Evolutionary conservation across 2,329 filamentous ascomycete genomes (phyloP).

Genomic region (Drechslera avenae): DNA sequence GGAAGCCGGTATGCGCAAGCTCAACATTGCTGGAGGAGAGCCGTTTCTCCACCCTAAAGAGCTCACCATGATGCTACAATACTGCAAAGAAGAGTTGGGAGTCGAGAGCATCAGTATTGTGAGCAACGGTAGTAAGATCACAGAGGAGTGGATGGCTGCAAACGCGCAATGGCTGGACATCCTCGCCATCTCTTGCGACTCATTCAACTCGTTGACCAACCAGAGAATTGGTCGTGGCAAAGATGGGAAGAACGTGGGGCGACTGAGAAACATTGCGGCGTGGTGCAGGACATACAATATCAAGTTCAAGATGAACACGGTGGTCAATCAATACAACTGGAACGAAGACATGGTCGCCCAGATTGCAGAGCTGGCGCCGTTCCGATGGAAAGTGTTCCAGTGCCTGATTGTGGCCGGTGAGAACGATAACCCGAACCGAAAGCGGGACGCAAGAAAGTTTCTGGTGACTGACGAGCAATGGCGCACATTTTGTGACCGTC

Average conservation of each 20-base stretch:
- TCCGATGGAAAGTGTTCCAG: slow-evolving; percentile 11
- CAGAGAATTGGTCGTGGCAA: slow-evolving; percentile 6
- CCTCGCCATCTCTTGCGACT: slow-evolving; percentile 8
- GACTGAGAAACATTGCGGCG: background rate
- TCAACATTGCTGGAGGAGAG: slow-evolving; percentile 8
- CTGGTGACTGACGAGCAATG: slow-evolving; percentile 3
- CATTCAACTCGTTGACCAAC: slow-evolving; percentile 6
- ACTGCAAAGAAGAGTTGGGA: slow-evolving; percentile 5
- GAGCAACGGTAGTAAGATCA: slow-evolving; percentile 6
- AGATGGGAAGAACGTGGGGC: background rate
- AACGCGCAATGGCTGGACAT: slow-evolving; percentile 4
- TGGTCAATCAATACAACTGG: slow-evolving; percentile 6
- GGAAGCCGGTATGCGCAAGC: slow-evolving; percentile 10
- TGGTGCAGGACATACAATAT: slow-evolving; percentile 2
- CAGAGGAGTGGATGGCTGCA: slow-evolving; percentile 1
- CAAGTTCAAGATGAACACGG: slow-evolving; percentile 11
- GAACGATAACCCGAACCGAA: slow-evolving; percentile 1
- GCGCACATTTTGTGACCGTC: slow-evolving; percentile 1
- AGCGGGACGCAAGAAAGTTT: slow-evolving; percentile 6
- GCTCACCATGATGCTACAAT: slow-evolving; percentile 1
- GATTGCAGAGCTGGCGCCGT: slow-evolving; percentile 6
- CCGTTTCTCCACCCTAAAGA: slow-evolving; percentile 6
- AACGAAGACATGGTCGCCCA: slow-evolving; percentile 7
- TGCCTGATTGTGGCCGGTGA: slow-evolving; percentile 9
- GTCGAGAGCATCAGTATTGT: slow-evolving; percentile 10